Conservation (phyloP, 139 green algal species). For the Limnomonas spitsbergensis region DNA sequence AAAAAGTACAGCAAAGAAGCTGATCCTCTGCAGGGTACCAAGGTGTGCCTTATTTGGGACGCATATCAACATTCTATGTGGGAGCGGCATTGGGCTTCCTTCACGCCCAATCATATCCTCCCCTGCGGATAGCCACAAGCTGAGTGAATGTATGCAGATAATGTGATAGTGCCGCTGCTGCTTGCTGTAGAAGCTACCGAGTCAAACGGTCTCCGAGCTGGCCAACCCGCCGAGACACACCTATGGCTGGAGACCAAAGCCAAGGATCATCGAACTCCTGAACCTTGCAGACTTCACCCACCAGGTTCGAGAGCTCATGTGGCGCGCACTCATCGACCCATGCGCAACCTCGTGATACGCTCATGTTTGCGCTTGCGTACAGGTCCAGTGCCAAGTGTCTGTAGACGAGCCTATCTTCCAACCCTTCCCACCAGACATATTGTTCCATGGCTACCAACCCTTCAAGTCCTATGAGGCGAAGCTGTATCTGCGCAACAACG, state of each 20-base stretch:
- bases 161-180: not conserved
- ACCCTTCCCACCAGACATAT: conserved; percentile 66
- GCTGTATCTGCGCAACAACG: conserved; percentile 77
- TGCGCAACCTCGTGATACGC: not conserved
- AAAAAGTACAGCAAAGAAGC: conserved; percentile 49
- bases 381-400: conserved; percentile 57
- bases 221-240: conserved; percentile 23
- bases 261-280: conserved; percentile 66
- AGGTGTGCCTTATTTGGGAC: conserved; percentile 20
- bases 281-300: conserved; percentile 70
- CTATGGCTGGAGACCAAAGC: conserved; percentile 54
- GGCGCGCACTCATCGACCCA: not conserved
- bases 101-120: not conserved
- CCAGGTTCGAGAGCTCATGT: conserved; percentile 30
- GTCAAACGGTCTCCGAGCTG: conserved; percentile 50
- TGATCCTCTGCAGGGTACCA: conserved; percentile 34
- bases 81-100: not conserved
- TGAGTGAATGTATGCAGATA: not conserved
- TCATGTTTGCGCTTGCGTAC: not conserved
- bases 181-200: conserved; percentile 46
- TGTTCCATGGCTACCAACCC: conserved; percentile 61
- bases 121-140: not conserved
- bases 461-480: conserved; percentile 58
- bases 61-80: not conserved
- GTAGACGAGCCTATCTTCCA: conserved; percentile 78